A percentile compares a stretch with the other conserved stretches of the same genome.
Conservation (phyloP, 495 filamentous ascomycete genomes). For the Aspergillus nanangensis region DNA sequence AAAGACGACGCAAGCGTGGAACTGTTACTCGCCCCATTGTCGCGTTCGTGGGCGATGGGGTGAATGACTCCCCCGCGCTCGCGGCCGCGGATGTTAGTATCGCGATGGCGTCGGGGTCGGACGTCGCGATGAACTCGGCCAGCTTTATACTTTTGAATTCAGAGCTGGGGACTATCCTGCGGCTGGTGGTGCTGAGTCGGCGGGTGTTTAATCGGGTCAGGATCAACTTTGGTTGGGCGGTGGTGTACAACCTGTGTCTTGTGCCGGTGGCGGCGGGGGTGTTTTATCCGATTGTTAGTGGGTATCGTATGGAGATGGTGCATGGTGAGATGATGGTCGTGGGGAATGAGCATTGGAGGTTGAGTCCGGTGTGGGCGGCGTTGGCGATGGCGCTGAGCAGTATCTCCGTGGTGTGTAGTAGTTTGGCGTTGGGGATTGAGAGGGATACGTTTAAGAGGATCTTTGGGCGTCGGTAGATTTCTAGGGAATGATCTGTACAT, state of each 20-base stretch:
- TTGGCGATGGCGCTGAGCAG: constrained; percentile 85
- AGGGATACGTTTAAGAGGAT: constrained; percentile 20
- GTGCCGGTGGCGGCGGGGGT: constrained; percentile 83
- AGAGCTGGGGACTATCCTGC: constrained; percentile 64
- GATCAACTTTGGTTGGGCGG: constrained; percentile 85
- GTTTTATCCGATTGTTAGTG: constrained; percentile 62
- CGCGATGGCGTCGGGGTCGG: constrained; percentile 77
- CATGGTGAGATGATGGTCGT: constrained; percentile 19
- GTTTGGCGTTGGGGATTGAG: constrained; percentile 57
- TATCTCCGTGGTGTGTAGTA: constrained; percentile 74
- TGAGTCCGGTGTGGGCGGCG: constrained; percentile 81
- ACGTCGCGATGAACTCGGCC: constrained; percentile 77
- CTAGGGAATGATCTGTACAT: not conserved
- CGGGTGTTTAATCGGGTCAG: constrained; percentile 74
- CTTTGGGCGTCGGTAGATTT: constrained; percentile 7
- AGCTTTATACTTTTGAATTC: constrained; percentile 82
- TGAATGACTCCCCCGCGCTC: constrained; percentile 85
- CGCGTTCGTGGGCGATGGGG: constrained; percentile 76
- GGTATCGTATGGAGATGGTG: constrained; percentile 37
- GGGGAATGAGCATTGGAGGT: constrained; percentile 38
- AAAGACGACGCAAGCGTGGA: not conserved
- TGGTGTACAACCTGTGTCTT: constrained; percentile 76
- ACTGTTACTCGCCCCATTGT: constrained; percentile 33
- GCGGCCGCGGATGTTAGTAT: constrained; percentile 77
- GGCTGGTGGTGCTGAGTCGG: constrained; percentile 64